These are phyloP conservation scores for Colletotrichum sp. DNA, from an alignment of 2,329 filamentous ascomycete species.

Conservation along the genomic window DNA sequence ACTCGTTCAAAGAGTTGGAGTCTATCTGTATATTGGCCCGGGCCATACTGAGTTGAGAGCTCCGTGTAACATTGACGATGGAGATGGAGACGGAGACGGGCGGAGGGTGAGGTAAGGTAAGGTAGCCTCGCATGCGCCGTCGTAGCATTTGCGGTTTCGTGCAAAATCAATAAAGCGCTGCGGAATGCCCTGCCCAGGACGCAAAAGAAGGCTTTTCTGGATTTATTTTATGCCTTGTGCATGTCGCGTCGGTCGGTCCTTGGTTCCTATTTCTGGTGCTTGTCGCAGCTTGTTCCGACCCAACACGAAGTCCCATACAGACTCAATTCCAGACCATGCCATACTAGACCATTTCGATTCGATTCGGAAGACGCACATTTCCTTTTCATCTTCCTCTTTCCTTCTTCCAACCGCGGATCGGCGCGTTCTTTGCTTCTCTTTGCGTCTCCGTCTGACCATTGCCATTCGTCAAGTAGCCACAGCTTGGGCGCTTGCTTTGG, in stretches of 20 bases:
- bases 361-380: not conserved
- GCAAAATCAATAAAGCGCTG: not conserved
- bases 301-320: not conserved
- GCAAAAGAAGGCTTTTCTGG: not conserved
- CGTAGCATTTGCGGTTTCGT: not conserved
- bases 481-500: not conserved
- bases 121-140: constrained; percentile 14
- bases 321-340: not conserved
- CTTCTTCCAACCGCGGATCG: not conserved
- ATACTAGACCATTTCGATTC: not conserved
- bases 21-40: not conserved
- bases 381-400: not conserved
- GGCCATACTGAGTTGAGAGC: not conserved
- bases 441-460: not conserved
- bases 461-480: not conserved
- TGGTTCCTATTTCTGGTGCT: not conserved
- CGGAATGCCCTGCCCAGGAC: not conserved
- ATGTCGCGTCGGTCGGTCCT: not conserved
- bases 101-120: constrained; percentile 21
- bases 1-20: not conserved
- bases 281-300: not conserved
- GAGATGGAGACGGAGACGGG: not conserved
- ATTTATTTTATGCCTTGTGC: not conserved
- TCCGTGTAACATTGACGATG: constrained; percentile 8
- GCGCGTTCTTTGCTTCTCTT: constrained; percentile 10